Conservation (phyloP, 2,329 filamentous ascomycete species). For the Neofusicoccum parvum region DNA sequence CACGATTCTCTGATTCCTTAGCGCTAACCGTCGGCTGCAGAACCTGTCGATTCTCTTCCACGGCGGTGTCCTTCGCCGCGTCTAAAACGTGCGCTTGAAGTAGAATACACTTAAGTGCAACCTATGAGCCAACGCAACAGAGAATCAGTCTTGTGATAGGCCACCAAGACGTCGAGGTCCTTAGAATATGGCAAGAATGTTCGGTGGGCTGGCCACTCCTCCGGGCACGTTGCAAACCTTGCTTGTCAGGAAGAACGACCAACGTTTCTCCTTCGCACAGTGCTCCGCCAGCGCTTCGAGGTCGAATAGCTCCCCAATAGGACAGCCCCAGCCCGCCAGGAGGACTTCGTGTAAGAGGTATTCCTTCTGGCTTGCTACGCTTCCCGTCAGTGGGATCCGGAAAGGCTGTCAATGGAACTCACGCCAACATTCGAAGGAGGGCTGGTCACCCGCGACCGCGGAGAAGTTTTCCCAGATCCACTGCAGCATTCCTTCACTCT, state of each 20-base stretch:
- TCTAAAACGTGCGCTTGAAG: too few relatives aligned
- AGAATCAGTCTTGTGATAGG: too few relatives aligned
- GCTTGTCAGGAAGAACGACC: conserved; percentile 54
- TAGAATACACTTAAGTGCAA: too few relatives aligned
- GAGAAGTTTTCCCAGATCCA: conserved; percentile 71
- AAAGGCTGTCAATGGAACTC: not conserved
- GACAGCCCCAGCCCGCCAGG: conserved; percentile 35
- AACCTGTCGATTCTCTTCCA: too few relatives aligned
- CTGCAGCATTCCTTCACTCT: conserved; percentile 51
- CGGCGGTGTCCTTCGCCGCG: too few relatives aligned
- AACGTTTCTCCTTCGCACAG: conserved; percentile 33
- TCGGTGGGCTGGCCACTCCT: conserved; percentile 34
- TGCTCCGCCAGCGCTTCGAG: conserved; percentile 33
- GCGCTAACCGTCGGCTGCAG: too few relatives aligned
- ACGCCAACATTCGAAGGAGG: conserved; percentile 62
- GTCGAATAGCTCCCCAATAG: conserved; percentile 40
- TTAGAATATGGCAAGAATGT: conserved; percentile 29
- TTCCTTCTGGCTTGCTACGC: conserved; percentile 12
- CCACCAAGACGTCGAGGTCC: too few relatives aligned
- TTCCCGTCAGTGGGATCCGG: not conserved
- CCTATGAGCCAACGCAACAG: not conserved
- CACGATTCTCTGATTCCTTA: too few relatives aligned
- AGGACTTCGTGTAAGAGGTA: conserved; percentile 28
- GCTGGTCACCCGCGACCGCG: conserved; percentile 63
- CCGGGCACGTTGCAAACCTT: conserved; percentile 53